Percentiles rank a stretch among this genome's conserved stretches.
Evolutionary conservation across 2,329 filamentous ascomycete species (phyloP).

Genomic region (Diaporthe sp.): DNA sequence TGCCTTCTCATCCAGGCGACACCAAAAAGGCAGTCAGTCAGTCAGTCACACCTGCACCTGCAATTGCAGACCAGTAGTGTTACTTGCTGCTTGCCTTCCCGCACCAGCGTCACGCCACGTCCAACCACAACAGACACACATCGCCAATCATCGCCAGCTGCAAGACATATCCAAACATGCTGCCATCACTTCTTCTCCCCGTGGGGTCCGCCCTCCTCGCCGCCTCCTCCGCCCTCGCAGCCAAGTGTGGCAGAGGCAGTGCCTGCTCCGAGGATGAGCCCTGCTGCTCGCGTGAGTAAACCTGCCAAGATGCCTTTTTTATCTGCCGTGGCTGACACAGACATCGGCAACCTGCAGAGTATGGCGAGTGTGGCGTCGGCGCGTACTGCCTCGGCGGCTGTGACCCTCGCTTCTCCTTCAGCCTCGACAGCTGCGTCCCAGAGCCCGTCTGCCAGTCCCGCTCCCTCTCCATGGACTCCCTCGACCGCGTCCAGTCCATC

Average conservation of each 20-base stretch:
- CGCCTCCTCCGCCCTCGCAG: constrained; percentile 50
- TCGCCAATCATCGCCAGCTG: neutral
- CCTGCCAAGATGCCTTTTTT: too few relatives aligned
- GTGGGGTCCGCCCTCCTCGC: constrained; percentile 53
- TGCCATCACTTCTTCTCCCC: constrained; percentile 40
- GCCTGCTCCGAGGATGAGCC: constrained; percentile 79
- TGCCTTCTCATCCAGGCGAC: too few relatives aligned
- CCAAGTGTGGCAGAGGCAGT: constrained; percentile 58
- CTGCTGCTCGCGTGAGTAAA: constrained; percentile 80
- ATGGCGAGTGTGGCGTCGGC: constrained; percentile 91
- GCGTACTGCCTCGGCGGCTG: constrained; percentile 97
- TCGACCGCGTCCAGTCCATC: constrained; percentile 77
- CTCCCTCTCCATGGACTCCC: constrained; percentile 77
- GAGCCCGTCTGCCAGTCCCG: constrained; percentile 82
- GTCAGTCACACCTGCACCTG: too few relatives aligned
- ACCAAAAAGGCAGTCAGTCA: too few relatives aligned
- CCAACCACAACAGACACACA: neutral
- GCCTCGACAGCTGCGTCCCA: constrained; percentile 85
- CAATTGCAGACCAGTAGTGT: too few relatives aligned
- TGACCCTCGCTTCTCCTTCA: constrained; percentile 86
- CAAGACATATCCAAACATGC: constrained; percentile 40
- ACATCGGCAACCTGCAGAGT: constrained; percentile 68
- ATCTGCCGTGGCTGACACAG: constrained; percentile 29
- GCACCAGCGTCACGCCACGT: neutral
- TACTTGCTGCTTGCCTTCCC: neutral